Base-by-base conservation (phyloP, 116 monocot species). In the Cymodocea nodosa region DNA sequence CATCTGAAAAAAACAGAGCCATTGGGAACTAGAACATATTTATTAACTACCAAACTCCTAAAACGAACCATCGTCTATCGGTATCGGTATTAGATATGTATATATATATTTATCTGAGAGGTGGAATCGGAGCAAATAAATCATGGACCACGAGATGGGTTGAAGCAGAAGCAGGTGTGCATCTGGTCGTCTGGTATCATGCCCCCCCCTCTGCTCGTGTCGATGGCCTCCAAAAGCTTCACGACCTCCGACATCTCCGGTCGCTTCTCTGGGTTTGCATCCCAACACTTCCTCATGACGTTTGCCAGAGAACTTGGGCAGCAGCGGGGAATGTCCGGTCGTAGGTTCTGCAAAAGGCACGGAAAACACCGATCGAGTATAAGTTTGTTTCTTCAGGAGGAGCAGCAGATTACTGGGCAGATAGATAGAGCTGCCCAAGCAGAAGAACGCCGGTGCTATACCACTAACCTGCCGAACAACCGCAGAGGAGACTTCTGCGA, bases 201-300 rank as follows among this genome's bases (percentile, higher is more conserved):
- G 12, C 89, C 94, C 15, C 94, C 94, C 2, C 93, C 93, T 64
- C 82, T 94, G 0, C 73, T 77, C 2, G 93, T 94, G 73, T 94
- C 85, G 2, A 94, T 77, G 9, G 72, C 83, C 71, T 94, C 93
- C 76, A 94, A 55, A 70, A 94, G 79, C 22, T 55, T 54, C 36
- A 89, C 93, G 22, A 84, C 93, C 50, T 89, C 93, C 12, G 78
- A 72, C 93, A 94, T 94, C 62, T 84, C 93, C 0, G 89, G 93
- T 14, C 93, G 68, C 69, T 79, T 89, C 57, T 94, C 84, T 8
- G 93, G 76, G 60, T 79, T 89, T 15, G 84, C 86, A 62, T 94
- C 93, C 93, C 93, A 94, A 63, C 93, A 94, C 59, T 76, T 79
- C 54, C 76, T 79, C 93, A 94, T 94, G 49, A 94, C 73, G 23